phyloP scores from a whole-genome alignment of 75 land plant species.

The Picea glauca region DNA sequence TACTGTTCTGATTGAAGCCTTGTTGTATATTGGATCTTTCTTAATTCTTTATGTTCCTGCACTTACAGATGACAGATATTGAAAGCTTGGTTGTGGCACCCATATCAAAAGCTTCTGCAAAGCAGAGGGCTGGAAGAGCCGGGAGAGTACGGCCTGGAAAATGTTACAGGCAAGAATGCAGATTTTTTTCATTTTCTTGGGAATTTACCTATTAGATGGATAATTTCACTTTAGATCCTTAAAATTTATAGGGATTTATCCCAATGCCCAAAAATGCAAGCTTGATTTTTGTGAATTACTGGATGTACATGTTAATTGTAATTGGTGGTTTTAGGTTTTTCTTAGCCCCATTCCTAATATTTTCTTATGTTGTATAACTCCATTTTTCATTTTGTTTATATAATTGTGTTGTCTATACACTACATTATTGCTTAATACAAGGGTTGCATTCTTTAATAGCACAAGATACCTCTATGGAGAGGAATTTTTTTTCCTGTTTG shows the following conservation, averaged over 20 bases:
- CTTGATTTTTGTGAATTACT: background rate
- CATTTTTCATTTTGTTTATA: background rate
- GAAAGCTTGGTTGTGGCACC: constrained; percentile 89
- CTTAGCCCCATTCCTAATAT: background rate
- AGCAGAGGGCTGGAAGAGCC: constrained; percentile 94
- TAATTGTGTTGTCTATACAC: background rate
- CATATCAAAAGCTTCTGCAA: constrained; percentile 93
- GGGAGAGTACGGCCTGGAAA: constrained; percentile 96
- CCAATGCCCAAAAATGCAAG: background rate
- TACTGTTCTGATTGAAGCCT: background rate
- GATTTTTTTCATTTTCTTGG: background rate
- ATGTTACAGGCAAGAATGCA: constrained; percentile 64
- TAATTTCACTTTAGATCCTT: background rate
- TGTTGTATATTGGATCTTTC: background rate
- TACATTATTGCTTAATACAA: too few species aligned
- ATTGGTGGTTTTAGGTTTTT: background rate
- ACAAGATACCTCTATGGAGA: too few species aligned
- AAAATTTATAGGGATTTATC: background rate
- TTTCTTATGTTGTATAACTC: background rate
- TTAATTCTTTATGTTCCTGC: background rate
- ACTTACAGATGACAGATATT: constrained; percentile 71
- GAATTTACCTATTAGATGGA: background rate
- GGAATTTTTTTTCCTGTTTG: too few species aligned
- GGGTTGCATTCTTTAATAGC: too few species aligned
- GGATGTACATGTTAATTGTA: background rate